phyloP scores from a whole-genome alignment of 2,329 filamentous ascomycete genomes.

The Calonectria montana region DNA sequence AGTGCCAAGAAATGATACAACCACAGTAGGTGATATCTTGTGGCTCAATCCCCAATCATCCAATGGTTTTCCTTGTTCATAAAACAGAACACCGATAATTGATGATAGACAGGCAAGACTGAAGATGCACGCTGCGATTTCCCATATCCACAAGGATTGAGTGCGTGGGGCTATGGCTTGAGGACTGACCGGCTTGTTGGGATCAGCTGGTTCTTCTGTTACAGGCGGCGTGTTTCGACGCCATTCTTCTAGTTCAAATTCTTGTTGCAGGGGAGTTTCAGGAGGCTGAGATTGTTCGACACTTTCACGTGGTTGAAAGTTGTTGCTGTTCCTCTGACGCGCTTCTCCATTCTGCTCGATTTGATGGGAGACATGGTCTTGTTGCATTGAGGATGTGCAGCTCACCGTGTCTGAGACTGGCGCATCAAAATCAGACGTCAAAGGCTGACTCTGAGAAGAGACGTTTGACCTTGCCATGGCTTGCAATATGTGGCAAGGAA shows the following conservation, averaged over 20 bases:
- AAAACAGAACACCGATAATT: background rate
- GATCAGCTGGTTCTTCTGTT: background rate
- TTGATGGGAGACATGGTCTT: too few species aligned
- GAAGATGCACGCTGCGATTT: background rate
- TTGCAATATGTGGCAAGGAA: background rate
- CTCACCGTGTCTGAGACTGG: background rate
- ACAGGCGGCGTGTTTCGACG: background rate
- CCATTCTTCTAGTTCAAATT: background rate
- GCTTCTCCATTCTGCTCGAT: too few species aligned
- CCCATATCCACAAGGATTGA: background rate
- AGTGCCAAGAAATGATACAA: background rate
- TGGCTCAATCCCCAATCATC: background rate
- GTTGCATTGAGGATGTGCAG: background rate
- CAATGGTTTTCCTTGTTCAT: background rate
- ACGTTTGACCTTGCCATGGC: background rate
- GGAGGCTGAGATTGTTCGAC: background rate
- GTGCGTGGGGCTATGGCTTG: background rate
- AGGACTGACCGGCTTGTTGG: background rate
- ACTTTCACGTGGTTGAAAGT: background rate
- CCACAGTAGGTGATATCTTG: background rate
- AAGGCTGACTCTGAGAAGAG: background rate
- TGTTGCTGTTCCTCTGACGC: background rate
- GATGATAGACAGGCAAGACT: background rate
- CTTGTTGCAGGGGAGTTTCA: background rate
- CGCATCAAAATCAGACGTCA: background rate